Evolutionary conservation across 805 yeast species (phyloP).

Genomic region (Candida ipomoeae): DNA sequence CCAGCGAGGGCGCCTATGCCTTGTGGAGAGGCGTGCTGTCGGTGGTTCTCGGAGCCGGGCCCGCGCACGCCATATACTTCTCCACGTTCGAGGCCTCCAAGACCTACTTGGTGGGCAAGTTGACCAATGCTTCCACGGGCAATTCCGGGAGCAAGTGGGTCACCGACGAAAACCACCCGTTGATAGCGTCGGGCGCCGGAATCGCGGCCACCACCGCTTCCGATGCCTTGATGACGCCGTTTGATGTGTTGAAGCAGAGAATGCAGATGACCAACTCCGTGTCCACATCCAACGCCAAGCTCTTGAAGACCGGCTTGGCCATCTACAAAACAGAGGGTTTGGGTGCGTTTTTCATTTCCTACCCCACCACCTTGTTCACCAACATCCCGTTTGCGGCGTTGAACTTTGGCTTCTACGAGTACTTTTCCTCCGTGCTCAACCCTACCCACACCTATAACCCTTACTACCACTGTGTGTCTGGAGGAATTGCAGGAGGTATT

Average conservation of each 20-base stretch:
- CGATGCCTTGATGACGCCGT: slow-evolving; percentile 96
- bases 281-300: slow-evolving; percentile 22
- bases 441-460: slow-evolving; percentile 83
- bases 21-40: slow-evolving; percentile 94
- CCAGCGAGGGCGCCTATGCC: slow-evolving; percentile 83
- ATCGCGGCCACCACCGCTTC: slow-evolving; percentile 88
- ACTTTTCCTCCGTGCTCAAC: slow-evolving; percentile 70
- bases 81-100: slow-evolving; percentile 87
- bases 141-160: slow-evolving; percentile 42
- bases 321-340: slow-evolving; percentile 64
- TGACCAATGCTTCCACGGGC: slow-evolving; percentile 24
- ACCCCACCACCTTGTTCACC: slow-evolving; percentile 89
- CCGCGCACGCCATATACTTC: slow-evolving; percentile 96
- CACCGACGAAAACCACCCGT: slow-evolving; percentile 68
- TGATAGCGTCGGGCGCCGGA: slow-evolving; percentile 84
- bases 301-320: slow-evolving; percentile 37
- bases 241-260: slow-evolving; percentile 91
- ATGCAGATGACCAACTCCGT: slow-evolving; percentile 57
- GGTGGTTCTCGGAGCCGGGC: slow-evolving; percentile 96
- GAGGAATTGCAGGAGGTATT: slow-evolving; percentile 90
- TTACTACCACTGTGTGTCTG: slow-evolving; percentile 83
- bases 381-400: slow-evolving; percentile 93
- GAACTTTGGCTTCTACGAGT: slow-evolving; percentile 90
- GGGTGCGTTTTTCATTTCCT: slow-evolving; percentile 82
- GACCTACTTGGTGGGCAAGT: slow-evolving; percentile 46